These are phyloP conservation scores for Aspergillus taichungensis DNA, from an alignment of 495 filamentous ascomycete genomes.

Conservation along the genomic window DNA sequence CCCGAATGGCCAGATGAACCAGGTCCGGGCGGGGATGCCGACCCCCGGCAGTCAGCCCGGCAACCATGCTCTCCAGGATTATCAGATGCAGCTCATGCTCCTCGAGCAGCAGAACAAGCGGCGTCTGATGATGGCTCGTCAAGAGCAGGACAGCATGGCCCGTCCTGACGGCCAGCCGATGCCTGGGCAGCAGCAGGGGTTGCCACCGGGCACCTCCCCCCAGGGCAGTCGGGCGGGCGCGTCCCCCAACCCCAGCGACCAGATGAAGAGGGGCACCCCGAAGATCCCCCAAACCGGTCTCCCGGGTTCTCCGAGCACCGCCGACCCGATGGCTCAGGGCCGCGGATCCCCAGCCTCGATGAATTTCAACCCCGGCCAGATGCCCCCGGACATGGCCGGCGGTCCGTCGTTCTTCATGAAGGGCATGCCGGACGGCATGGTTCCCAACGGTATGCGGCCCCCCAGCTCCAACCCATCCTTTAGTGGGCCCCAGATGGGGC, in stretches of 20 bases:
- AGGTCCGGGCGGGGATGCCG: slow-evolving; percentile 41
- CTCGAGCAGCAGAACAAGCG: slow-evolving; percentile 99
- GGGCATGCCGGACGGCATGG: slow-evolving; percentile 42
- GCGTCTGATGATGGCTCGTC: slow-evolving; percentile 89
- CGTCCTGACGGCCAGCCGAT: slow-evolving; percentile 51
- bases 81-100: slow-evolving; percentile 98
- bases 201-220: slow-evolving; percentile 67
- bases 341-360: slow-evolving; percentile 78
- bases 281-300: slow-evolving; percentile 68
- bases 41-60: slow-evolving; percentile 51
- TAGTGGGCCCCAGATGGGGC: slow-evolving; percentile 55
- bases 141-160: slow-evolving; percentile 80
- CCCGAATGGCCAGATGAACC: slow-evolving; percentile 49
- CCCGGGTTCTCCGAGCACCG: slow-evolving; percentile 76
- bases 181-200: slow-evolving; percentile 44
- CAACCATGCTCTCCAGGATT: slow-evolving; percentile 94
- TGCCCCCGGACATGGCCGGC: slow-evolving; percentile 56
- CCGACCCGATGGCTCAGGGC: slow-evolving; percentile 59
- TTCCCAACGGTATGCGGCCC: slow-evolving; percentile 70
- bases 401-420: slow-evolving; percentile 49
- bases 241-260: slow-evolving; percentile 82
- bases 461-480: slow-evolving; percentile 81
- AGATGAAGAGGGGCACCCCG: slow-evolving; percentile 84
- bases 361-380: slow-evolving; percentile 59
- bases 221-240: slow-evolving; percentile 70